Conservation (phyloP, 257 asterid genomes). For the Prunella vulgaris region DNA sequence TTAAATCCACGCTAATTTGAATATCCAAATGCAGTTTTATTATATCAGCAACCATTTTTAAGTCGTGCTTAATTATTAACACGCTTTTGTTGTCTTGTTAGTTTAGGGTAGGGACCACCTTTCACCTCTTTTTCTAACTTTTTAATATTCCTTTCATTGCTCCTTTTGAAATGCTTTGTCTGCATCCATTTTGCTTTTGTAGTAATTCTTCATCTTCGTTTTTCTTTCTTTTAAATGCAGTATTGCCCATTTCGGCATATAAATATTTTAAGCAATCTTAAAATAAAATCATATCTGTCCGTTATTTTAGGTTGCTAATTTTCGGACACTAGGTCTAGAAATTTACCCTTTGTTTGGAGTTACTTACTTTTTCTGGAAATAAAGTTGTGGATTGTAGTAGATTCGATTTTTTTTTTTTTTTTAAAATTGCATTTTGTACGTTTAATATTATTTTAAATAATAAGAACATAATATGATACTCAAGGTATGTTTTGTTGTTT, state of each 20-base stretch:
- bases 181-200: conserved; percentile 6
- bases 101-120: conserved; percentile 13
- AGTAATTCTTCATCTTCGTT: neutral
- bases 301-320: neutral
- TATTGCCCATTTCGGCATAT: neutral
- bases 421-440: neutral
- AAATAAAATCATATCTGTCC: neutral
- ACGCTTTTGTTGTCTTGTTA: neutral
- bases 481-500: neutral
- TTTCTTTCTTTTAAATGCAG: conserved; percentile 4
- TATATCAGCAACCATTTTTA: neutral
- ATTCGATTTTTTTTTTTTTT: no score
- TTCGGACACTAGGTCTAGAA: neutral
- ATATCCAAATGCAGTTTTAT: neutral
- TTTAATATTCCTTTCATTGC: conserved; percentile 10
- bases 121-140: conserved; percentile 9
- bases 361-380: neutral
- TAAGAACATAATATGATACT: neutral
- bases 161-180: conserved; percentile 26
- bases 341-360: neutral
- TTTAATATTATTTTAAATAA: neutral
- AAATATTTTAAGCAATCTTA: neutral
- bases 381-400: neutral
- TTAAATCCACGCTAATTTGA: neutral
- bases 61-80: neutral